A percentile compares a stretch with the other conserved stretches of the same genome.
Conservation (phyloP, 768 basidiomycete species). For the Lentinula sp. region DNA sequence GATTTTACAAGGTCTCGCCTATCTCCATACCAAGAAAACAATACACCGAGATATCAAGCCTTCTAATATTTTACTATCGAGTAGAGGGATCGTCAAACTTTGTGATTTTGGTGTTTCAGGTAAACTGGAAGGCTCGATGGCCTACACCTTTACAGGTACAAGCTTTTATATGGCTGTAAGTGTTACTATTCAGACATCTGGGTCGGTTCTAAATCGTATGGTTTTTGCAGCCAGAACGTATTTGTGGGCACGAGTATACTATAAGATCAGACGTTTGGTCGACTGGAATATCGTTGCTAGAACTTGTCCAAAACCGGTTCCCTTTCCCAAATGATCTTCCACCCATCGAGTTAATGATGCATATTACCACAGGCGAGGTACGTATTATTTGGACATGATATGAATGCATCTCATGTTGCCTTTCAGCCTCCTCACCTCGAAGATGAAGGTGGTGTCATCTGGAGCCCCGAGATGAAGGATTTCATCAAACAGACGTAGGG, state of each 20-base stretch:
- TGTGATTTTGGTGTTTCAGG: slow-evolving; percentile 98
- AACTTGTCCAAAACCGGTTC: slow-evolving; percentile 91
- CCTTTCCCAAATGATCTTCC: slow-evolving; percentile 91
- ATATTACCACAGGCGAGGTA: slow-evolving; percentile 79
- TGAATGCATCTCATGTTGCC: slow-evolving; percentile 4
- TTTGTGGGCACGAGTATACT: slow-evolving; percentile 86
- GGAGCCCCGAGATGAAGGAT: slow-evolving; percentile 86
- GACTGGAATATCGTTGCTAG: slow-evolving; percentile 88
- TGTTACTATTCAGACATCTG: slow-evolving; percentile 13
- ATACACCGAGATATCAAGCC: slow-evolving; percentile 97
- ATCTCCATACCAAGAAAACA: slow-evolving; percentile 85
- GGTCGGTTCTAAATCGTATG: slow-evolving; percentile 1
- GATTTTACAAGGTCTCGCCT: slow-evolving; percentile 89
- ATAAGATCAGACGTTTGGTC: slow-evolving; percentile 99
- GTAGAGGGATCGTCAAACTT: slow-evolving; percentile 85
- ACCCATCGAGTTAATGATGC: slow-evolving; percentile 91
- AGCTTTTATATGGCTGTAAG: slow-evolving; percentile 98
- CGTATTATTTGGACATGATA: slow-evolving; percentile 14
- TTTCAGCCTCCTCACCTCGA: slow-evolving; percentile 74
- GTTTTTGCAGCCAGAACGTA: slow-evolving; percentile 76
- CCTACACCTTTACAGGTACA: slow-evolving; percentile 96
- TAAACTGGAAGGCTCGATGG: slow-evolving; percentile 84
- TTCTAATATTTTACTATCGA: slow-evolving; percentile 86
- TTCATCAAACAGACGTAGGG: slow-evolving; percentile 82
- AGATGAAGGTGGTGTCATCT: slow-evolving; percentile 64